Base-by-base conservation (phyloP, 2,329 filamentous ascomycete species). In the Pseudonectria buxi region DNA sequence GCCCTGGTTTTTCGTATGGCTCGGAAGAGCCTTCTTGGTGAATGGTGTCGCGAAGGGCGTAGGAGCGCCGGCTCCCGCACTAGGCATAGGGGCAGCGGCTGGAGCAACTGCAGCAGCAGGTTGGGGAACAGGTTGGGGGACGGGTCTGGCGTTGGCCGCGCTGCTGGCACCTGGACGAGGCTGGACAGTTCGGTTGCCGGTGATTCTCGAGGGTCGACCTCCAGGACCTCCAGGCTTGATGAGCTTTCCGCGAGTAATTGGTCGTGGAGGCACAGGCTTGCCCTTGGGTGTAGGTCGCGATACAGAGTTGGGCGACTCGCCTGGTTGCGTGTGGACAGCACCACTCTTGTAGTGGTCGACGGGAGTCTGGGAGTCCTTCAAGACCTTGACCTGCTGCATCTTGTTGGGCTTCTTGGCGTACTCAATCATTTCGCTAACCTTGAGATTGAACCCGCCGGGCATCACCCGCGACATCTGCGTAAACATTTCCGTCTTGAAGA, bases 391-490 rank as follows among this genome's bases (percentile, higher is more conserved):
- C 6, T 79, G 65, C 35, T 90, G 84, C 59, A 86, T 75, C 67
- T 98, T 98, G 36, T 86, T 86, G 1, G 92, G 92, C 64, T 98
- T 98, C 74, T 96, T 98, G 56, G 90, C 89, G 62, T 95, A 98
- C 58, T 95, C 86, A 49, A 98, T 89, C 40, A 72, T 74, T 18
- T 92, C 82, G n/a, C 69, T 78, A 43, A 96, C 83, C 62, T 85
- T 87, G 31, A 98, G 65, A 56, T 81, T 87, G 56, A 94, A 76
- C 9, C 85, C 81, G 7, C 84, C 86, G 3, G 84, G 81, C 62
- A 94, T 84, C 34, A 80, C 78, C 33, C 78, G 80, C 56, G 82
- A 79, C 66, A 98, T 80, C 45, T 95, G 89, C 1, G 90, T 94
- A 56, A 96, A 94, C 62, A 98, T 81, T 56, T 98, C 92, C 0